Base-by-base conservation (phyloP, 2,329 filamentous ascomycete species). In the Rasamsonia emersonii region DNA sequence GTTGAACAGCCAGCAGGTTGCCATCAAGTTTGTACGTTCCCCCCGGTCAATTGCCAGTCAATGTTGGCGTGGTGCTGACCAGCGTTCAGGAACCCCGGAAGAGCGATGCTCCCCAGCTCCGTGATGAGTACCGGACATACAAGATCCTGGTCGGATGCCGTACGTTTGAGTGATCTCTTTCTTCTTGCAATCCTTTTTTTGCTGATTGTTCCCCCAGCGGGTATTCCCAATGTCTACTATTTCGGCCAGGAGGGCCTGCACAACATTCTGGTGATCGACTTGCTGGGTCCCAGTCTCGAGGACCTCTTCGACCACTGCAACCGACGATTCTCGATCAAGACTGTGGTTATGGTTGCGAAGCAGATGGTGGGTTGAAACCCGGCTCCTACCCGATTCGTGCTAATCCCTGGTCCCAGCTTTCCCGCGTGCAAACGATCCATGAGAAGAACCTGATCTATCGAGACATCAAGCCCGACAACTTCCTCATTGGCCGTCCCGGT, bases 391-490 rank as follows among this genome's bases (percentile, higher is more conserved):
- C 9, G 28, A 23, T 13, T 10, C n/a, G 23, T 25, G 15, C 4
- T 16, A n/a, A n/a, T n/a, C n/a, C n/a, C n/a, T n/a, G n/a, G n/a
- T n/a, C n/a, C 17, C 49, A 86, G 81, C 74, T 95, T 32, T 95
- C 88, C 19, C 79, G 89, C 43, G 89, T 98, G 16, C 89, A 82
- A 62, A 82, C 77, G 7, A 96, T 98, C 47, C 89, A 98, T 70
- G 91, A 96, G 66, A 95, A 95, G 75, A 96, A 96, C 63, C 73
- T 96, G 41, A 96, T 98, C 60, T 96, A 98, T 65, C 82, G 91
- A 47, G 91, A 98, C 57, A 96, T 98, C 71, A 98, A 98, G 64
- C 91, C 91, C 35, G 91, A 98, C 69, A 98, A 98, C 70, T 96
- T 98, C 67, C 75, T 98, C 42, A 95, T 96, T 50, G 91, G 91